Base-by-base conservation (phyloP, 257 asterid genomes). In the Linderniella brevidens region DNA sequence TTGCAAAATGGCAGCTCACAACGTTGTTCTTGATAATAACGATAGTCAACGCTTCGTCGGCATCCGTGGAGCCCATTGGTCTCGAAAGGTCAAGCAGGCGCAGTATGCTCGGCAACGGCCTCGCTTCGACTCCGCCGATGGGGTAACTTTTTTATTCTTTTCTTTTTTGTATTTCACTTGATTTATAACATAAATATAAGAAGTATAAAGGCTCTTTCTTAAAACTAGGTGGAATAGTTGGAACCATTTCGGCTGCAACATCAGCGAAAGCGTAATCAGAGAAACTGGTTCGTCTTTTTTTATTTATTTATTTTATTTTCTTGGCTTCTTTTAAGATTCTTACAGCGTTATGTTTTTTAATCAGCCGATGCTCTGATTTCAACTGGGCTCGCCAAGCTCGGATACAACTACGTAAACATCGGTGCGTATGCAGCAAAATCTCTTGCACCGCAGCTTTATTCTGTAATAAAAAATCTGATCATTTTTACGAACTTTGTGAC, bases 331-430 rank as follows among this genome's bases (percentile, higher is more conserved):
- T 7, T 46, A 4, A 11, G 0, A 15, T 9, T 7, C 14, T 17
- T 16, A 8, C 36, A 48, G 40, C 13, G 9, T 13, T 52, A 35
- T 7, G 8, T n/a, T 57, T 8, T 49, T 57, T 67, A 54, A 47
- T 58, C 80, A 76, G 98, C 95, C 52, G 98, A 88, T 80, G 90
- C 95, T 50, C 42, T 88, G 44, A 77, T 88, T 65, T 78, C 94
- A 17, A 78, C 87, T 64, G 95, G 98, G 17, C 92, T 88, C 35
- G 55, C 81, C 3, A 69, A 84, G 70, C 87, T 78, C 13, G 98
- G 95, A 0, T 88, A 88, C 43, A 36, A 42, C 13, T 88, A 66
- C 17, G 94, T 88, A 42, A 88, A 88, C 61, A 88, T 88, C 6
- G 95, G 98, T 88, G 75, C 13, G 11, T 13, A 41, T 41, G 48